Percentiles rank a stretch among this genome's conserved stretches.
Evolutionary conservation across 129 eudicot genomes (phyloP).

Genomic region (Deinandra increscens): DNA sequence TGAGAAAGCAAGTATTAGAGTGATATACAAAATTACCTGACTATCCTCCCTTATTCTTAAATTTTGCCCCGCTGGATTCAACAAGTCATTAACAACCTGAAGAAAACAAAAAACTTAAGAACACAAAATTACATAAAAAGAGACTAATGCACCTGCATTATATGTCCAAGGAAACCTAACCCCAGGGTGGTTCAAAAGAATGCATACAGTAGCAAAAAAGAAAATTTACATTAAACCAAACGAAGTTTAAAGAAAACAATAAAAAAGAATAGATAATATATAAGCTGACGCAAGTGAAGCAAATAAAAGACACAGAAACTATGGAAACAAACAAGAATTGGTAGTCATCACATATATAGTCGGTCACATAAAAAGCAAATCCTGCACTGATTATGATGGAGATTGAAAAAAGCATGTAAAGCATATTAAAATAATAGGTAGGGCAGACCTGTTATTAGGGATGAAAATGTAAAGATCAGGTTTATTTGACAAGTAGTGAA

Average conservation of each 20-base stretch:
- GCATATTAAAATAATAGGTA: conserved; percentile 17
- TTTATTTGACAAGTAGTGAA: conserved; percentile 3
- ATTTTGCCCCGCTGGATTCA: conserved; percentile 98
- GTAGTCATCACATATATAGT: background rate
- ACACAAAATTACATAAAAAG: conserved; percentile 5
- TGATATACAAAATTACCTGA: conserved; percentile 55
- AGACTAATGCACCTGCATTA: conserved; percentile 17
- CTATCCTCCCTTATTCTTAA: conserved; percentile 86
- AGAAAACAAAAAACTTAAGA: conserved; percentile 15
- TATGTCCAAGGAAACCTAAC: conserved; percentile 9
- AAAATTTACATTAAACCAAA: background rate
- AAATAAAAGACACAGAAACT: too few species aligned
- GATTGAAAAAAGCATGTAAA: conserved; percentile 15
- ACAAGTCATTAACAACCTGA: conserved; percentile 96
- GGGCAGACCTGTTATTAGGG: background rate
- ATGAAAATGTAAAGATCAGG: background rate
- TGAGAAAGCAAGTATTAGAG: conserved; percentile 9
- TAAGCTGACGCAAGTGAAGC: background rate
- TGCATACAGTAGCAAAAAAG: background rate
- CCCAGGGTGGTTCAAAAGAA: conserved; percentile 1
- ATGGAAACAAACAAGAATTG: background rate
- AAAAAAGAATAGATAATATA: background rate
- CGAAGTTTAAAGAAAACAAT: background rate
- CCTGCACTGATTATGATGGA: conserved; percentile 1
- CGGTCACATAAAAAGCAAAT: background rate